phyloP scores from a whole-genome alignment of 345 rosid genomes.

The Acer saccharum region DNA sequence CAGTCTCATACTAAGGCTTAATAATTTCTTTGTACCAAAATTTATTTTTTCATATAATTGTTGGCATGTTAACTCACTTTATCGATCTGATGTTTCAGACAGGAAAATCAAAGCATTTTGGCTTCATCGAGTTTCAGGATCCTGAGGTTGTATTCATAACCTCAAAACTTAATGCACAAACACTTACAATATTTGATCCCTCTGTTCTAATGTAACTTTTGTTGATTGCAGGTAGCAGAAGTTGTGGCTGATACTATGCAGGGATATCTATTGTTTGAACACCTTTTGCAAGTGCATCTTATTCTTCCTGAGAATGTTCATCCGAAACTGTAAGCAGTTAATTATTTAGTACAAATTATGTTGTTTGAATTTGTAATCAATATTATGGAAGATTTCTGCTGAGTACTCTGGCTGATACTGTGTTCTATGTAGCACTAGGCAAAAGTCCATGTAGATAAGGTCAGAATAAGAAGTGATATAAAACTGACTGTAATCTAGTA shows the following conservation, averaged over 20 bases:
- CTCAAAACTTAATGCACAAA: background rate
- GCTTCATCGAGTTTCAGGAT: slow-evolving; percentile 80
- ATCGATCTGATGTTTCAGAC: slow-evolving; percentile 51
- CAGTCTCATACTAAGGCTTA: background rate
- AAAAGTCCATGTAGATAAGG: background rate
- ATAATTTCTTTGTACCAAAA: background rate
- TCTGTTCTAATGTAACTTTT: slow-evolving; percentile 15
- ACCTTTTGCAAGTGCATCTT: slow-evolving; percentile 74
- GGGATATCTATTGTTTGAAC: slow-evolving; percentile 82
- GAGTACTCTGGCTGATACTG: background rate
- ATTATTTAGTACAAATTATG: background rate
- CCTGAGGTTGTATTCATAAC: slow-evolving; percentile 57
- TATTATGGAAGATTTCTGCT: background rate
- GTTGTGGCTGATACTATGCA: slow-evolving; percentile 93
- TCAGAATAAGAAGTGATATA: background rate
- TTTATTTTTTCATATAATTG: background rate
- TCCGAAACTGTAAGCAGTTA: slow-evolving; percentile 68
- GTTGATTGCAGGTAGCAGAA: slow-evolving; percentile 71
- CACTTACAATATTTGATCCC: background rate
- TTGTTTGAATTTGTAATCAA: slow-evolving; percentile 4
- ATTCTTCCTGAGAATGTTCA: slow-evolving; percentile 71
- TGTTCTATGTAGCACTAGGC: background rate
- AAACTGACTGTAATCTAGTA: background rate
- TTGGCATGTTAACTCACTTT: background rate
- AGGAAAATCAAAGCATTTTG: slow-evolving; percentile 92